Evolutionary conservation across 1,284 basidiomycete genomes (phyloP), one percentile per base, ranked within the genome.

Genomic region (Ganoderma sinense): DNA sequence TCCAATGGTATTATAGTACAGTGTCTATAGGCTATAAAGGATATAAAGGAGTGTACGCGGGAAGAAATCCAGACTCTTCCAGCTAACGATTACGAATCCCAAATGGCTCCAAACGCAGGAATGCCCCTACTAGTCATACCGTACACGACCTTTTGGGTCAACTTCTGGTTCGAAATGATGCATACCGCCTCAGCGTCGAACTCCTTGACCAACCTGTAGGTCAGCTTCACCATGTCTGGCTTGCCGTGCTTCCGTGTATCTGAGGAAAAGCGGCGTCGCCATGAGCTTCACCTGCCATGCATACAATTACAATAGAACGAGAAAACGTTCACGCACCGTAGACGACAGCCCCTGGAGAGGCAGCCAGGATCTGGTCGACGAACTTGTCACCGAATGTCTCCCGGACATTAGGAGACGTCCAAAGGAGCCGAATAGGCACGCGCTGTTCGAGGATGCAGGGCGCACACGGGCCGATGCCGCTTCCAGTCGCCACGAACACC

Each of bases 131-230:
- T 87, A 80, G 84, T 85, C 86, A 88, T 87, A 20, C 87, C 88
- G 74, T 88, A 89, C 36, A 89, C 88, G 18, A 90, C 83, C 78
- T 89, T 89, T 68, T 83, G 78, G n/a, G 88, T 90, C 40, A 90
- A 77, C 71, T 84, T 88, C 75, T 87, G 86, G 77, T 90, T 90
- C 20, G 88, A 89, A 66, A 90, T 89, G 58, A 90, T 82, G 68
- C 84, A 85, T 26, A 91, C 88, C 31, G 88, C 88, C 75, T 90
- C 88, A 3, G 89, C 88, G 41, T 89, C 78, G 79, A 88, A 89
- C 75, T 90, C 88, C 58, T 83, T 82, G 8, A 88, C 87, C 53
- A 90, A 80, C 43, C 85, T 83, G 71, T 87, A 86, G 6, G 87
- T 87, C 64, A 89, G 77, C 75, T 88, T 88, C 64, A 89, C 86